Evolutionary conservation across 1,139 yeast species (phyloP).

Genomic region (Suhomyces yuchorum): DNA sequence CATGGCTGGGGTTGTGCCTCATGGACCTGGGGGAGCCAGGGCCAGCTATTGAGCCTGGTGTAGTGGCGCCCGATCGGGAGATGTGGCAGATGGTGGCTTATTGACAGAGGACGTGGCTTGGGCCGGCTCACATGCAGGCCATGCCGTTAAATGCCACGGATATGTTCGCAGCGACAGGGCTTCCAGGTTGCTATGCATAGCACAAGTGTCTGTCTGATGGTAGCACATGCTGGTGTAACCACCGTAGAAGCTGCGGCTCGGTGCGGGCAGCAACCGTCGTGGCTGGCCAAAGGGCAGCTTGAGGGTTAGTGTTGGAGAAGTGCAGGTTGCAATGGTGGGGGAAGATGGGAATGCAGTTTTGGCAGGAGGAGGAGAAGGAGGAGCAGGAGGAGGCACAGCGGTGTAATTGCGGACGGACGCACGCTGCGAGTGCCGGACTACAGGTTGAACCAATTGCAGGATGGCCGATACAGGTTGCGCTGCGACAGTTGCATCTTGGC

Average conservation of each 20-base stretch:
- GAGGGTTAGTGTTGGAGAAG: not conserved
- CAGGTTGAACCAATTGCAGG: not conserved
- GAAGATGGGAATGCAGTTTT: not conserved
- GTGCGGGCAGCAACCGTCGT: not conserved
- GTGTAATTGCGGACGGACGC: not conserved
- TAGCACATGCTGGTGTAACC: not conserved
- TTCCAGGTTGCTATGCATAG: not conserved
- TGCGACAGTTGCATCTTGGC: not conserved
- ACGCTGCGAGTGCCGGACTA: not conserved
- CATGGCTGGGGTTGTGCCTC: not conserved
- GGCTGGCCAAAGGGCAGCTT: not conserved
- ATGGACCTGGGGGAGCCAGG: too few species aligned
- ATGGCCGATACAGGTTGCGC: not conserved
- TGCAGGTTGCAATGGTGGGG: not conserved
- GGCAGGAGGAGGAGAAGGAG: not conserved
- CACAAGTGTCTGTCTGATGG: not conserved
- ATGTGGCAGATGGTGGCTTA: not conserved
- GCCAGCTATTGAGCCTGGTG: not conserved
- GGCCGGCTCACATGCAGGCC: not conserved
- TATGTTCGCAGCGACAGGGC: not conserved
- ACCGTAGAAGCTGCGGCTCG: not conserved
- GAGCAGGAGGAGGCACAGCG: not conserved
- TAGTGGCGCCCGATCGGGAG: not conserved
- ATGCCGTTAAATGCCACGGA: not conserved
- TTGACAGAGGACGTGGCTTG: not conserved